Evolutionary conservation across 2,329 filamentous ascomycete genomes (phyloP).

Genomic region (Neofusicoccum ribis): DNA sequence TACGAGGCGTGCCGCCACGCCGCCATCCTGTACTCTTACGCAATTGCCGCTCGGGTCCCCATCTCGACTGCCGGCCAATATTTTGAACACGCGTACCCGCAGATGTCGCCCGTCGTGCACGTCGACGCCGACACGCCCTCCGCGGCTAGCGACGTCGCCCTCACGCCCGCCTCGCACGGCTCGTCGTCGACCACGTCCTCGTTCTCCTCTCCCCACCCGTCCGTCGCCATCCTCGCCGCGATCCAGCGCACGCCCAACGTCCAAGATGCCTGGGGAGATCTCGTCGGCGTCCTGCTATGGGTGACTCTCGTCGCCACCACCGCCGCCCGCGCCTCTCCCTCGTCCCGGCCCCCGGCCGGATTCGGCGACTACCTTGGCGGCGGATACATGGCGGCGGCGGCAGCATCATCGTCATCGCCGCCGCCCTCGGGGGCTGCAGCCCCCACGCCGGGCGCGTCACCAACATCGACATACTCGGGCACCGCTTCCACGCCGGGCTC

Average conservation of each 20-base stretch:
- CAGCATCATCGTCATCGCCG: not conserved
- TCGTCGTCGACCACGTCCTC: not conserved
- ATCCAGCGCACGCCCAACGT: slow-evolving; percentile 24
- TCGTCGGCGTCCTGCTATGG: slow-evolving; percentile 36
- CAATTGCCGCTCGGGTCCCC: slow-evolving; percentile 16
- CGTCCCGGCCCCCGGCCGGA: not conserved
- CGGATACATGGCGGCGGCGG: not conserved
- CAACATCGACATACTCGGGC: not conserved
- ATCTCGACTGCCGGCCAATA: slow-evolving; percentile 14
- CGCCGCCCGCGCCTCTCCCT: slow-evolving; percentile 23
- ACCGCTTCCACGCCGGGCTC: not conserved
- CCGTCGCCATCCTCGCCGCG: slow-evolving; percentile 15
- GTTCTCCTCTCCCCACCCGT: slow-evolving; percentile 7
- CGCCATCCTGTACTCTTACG: slow-evolving; percentile 18
- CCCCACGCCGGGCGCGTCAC: not conserved
- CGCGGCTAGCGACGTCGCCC: too few species aligned
- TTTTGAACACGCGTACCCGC: slow-evolving; percentile 9
- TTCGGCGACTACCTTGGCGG: not conserved
- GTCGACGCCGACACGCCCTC: not conserved
- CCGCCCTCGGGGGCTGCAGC: not conserved
- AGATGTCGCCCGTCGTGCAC: not conserved
- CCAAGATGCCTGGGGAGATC: slow-evolving; percentile 32
- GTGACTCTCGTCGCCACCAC: slow-evolving; percentile 32
- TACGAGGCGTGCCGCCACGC: slow-evolving; percentile 18
- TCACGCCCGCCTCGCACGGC: not conserved